Conservation (phyloP, 176 grass and related monocot species). For the Eragrostis curvula region DNA sequence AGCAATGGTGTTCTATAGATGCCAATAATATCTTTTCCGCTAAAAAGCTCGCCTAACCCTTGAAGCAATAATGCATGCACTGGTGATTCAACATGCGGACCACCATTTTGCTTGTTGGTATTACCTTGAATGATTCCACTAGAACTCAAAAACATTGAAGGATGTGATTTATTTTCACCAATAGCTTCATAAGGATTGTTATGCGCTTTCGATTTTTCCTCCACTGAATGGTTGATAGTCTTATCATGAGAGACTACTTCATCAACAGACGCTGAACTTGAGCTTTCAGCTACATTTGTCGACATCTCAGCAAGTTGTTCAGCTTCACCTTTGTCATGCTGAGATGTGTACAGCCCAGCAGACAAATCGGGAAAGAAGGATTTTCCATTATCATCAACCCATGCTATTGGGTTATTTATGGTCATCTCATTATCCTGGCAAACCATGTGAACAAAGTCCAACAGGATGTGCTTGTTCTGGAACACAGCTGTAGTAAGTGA, state of each 20-base stretch:
- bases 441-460: constrained; percentile 83
- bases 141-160: constrained; percentile 36
- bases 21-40: constrained; percentile 64
- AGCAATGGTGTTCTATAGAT: constrained; percentile 74
- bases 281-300: constrained; percentile 64
- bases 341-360: constrained; percentile 33
- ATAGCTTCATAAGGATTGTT: constrained; percentile 21
- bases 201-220: constrained; percentile 26
- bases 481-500: constrained; percentile 59
- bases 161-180: constrained; percentile 48
- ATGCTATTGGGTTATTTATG: constrained; percentile 66
- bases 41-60: constrained; percentile 59
- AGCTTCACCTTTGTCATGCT: constrained; percentile 43
- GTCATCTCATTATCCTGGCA: constrained; percentile 58
- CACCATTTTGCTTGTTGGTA: constrained; percentile 28
- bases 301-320: constrained; percentile 28
- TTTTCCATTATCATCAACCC: constrained; percentile 75
- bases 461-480: constrained; percentile 52
- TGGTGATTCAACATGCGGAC: constrained; percentile 35
- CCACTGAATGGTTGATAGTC: constrained; percentile 35
- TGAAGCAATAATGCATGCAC: constrained; percentile 65
- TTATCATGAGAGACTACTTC: constrained; percentile 54
- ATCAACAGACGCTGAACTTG: constrained; percentile 65
- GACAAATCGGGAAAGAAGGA: constrained; percentile 69
- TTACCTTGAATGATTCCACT: constrained; percentile 19